Percentiles rank a stretch among this genome's conserved stretches.
Evolutionary conservation across 805 yeast species (phyloP).

Genomic region (Huiozyma naganishii): DNA sequence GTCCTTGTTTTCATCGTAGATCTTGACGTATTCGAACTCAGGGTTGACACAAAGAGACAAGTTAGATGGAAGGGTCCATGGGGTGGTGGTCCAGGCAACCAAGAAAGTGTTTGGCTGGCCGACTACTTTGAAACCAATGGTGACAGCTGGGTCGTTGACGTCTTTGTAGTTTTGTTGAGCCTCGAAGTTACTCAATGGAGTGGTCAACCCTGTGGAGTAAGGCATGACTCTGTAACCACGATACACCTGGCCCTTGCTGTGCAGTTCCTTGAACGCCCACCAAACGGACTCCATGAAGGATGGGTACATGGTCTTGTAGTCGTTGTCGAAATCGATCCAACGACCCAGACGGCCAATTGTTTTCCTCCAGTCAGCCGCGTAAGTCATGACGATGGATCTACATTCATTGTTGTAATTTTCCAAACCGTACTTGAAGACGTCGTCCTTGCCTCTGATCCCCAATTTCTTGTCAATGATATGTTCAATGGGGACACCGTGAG

Average conservation of each 20-base stretch:
- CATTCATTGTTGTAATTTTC: slow-evolving; percentile 91
- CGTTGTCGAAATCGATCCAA: slow-evolving; percentile 99
- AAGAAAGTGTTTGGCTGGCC: slow-evolving; percentile 74
- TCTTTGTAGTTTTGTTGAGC: slow-evolving; percentile 98
- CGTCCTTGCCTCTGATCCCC: slow-evolving; percentile 87
- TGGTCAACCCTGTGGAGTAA: slow-evolving; percentile 92
- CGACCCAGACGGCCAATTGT: slow-evolving; percentile 93
- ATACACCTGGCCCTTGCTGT: slow-evolving; percentile 78
- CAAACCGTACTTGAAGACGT: slow-evolving; percentile 88
- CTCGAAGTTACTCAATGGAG: slow-evolving; percentile 94
- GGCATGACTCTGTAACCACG: slow-evolving; percentile 98
- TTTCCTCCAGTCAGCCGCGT: slow-evolving; percentile 88
- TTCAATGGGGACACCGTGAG: slow-evolving; percentile 97
- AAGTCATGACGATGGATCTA: slow-evolving; percentile 94
- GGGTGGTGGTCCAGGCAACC: slow-evolving; percentile 99
- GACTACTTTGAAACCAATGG: slow-evolving; percentile 73
- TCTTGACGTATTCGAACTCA: slow-evolving; percentile 81
- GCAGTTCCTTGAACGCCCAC: slow-evolving; percentile 95
- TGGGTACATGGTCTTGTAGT: slow-evolving; percentile 93
- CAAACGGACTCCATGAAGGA: slow-evolving; percentile 95
- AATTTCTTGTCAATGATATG: slow-evolving; percentile 97
- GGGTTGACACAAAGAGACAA: slow-evolving; percentile 88
- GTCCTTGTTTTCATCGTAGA: slow-evolving; percentile 78
- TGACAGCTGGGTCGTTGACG: slow-evolving; percentile 92
- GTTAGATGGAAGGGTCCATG: slow-evolving; percentile 97